Conservation (phyloP, 345 rosid genomes). For the Reutealis trisperma region DNA sequence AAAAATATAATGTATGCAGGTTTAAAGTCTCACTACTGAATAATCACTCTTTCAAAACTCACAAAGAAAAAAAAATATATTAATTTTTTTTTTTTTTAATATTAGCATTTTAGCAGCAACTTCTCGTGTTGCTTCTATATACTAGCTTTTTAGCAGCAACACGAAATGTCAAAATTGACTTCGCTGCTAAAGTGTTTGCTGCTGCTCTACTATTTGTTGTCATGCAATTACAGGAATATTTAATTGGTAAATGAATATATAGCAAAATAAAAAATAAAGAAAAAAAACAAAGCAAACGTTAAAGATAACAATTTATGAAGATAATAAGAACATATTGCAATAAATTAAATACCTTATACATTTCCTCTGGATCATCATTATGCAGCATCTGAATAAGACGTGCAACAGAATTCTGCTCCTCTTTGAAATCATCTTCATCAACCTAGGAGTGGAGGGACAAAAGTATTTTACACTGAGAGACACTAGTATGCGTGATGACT, state of each 20-base stretch:
- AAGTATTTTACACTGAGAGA: constrained; percentile 3
- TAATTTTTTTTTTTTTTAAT: too few species aligned
- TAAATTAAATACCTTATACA: constrained; percentile 75
- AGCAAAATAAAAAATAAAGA: background rate
- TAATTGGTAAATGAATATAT: background rate
- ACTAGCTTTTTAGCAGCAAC: too few species aligned
- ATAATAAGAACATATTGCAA: constrained; percentile 1
- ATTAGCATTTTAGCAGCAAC: too few species aligned
- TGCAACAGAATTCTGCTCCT: constrained; percentile 96
- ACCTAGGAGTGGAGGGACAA: constrained; percentile 40
- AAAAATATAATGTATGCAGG: too few species aligned
- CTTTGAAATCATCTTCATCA: constrained; percentile 95
- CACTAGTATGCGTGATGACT: too few species aligned
- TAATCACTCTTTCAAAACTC: too few species aligned
- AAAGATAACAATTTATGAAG: too few species aligned
- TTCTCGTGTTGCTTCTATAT: too few species aligned
- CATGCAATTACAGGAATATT: background rate
- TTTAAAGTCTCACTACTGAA: too few species aligned
- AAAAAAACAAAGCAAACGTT: background rate
- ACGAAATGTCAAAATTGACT: too few species aligned
- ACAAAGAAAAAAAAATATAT: too few species aligned
- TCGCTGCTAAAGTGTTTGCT: too few species aligned
- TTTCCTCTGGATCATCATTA: constrained; percentile 88
- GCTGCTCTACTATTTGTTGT: background rate
- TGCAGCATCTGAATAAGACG: constrained; percentile 90